Evolutionary conservation across 192 early-diverging fungal genomes (phyloP).

Genomic region (Coemansia sp.): DNA sequence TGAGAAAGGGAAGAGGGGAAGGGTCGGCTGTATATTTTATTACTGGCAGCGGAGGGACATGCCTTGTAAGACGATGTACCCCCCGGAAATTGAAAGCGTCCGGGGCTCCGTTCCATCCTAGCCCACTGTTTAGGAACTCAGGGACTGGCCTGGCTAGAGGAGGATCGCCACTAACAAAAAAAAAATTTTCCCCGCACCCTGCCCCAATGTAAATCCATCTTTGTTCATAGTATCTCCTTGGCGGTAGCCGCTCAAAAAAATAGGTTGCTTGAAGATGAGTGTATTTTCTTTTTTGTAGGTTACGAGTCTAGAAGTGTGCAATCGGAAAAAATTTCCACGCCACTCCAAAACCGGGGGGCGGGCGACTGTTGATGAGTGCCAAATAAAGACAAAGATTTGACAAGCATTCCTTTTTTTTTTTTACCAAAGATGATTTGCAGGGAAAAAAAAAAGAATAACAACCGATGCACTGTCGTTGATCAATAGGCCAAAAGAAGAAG

Average conservation of each 20-base stretch:
- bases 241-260: background rate
- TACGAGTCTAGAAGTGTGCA: background rate
- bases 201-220: background rate
- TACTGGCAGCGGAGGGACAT: background rate
- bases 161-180: background rate
- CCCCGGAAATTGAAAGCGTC: background rate
- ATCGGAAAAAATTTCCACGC: background rate
- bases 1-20: no score
- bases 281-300: background rate
- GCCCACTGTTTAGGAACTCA: background rate
- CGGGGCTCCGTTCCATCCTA: background rate
- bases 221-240: background rate
- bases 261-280: background rate
- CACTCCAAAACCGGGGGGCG: background rate
- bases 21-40: background rate
- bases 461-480: background rate
- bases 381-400: background rate
- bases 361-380: background rate
- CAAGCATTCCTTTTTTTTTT: background rate
- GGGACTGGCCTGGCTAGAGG: background rate
- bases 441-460: slow-evolving; percentile 1
- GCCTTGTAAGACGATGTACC: background rate
- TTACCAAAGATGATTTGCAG: background rate
- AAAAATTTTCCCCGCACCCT: background rate
- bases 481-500: background rate